Conservation (phyloP, 257 asterid species). For the Anisodus tanguticus region DNA sequence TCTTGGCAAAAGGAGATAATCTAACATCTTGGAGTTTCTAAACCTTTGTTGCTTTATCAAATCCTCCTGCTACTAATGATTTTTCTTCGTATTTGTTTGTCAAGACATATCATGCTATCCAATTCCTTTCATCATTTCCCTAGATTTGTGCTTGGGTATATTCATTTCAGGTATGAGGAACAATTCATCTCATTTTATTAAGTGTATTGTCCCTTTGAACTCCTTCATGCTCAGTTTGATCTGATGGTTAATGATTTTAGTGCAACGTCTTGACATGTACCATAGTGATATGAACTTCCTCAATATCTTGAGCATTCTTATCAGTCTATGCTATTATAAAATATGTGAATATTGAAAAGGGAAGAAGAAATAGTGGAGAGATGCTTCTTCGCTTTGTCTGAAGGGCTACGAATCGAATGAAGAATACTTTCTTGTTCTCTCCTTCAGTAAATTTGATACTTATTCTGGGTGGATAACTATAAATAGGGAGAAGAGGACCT, state of each 20-base stretch:
- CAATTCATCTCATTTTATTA: not conserved
- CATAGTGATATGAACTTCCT: conserved; percentile 16
- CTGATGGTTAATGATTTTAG: not conserved
- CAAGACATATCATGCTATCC: not conserved
- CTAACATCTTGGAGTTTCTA: not conserved
- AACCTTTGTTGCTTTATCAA: not conserved
- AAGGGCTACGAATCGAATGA: conserved; percentile 63
- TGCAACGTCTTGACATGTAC: conserved; percentile 13
- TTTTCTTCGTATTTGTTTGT: not conserved
- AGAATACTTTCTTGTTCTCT: conserved; percentile 70
- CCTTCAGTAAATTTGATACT: conserved; percentile 69
- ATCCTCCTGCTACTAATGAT: not conserved
- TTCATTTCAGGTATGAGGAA: not conserved
- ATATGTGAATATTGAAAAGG: conserved; percentile 20
- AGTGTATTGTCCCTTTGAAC: not conserved
- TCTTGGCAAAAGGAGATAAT: not conserved
- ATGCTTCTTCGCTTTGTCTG: conserved; percentile 66
- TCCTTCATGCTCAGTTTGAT: not conserved
- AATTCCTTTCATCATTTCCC: not conserved
- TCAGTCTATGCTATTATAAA: conserved; percentile 2
- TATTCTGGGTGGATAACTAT: conserved; percentile 59
- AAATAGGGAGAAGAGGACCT: conserved; percentile 48
- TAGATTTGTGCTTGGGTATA: not conserved
- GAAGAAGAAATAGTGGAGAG: conserved; percentile 33
- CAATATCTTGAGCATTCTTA: conserved; percentile 4